phyloP scores from a whole-genome alignment of 2,329 filamentous ascomycete genomes.

The Ascochyta clinopodiicola region DNA sequence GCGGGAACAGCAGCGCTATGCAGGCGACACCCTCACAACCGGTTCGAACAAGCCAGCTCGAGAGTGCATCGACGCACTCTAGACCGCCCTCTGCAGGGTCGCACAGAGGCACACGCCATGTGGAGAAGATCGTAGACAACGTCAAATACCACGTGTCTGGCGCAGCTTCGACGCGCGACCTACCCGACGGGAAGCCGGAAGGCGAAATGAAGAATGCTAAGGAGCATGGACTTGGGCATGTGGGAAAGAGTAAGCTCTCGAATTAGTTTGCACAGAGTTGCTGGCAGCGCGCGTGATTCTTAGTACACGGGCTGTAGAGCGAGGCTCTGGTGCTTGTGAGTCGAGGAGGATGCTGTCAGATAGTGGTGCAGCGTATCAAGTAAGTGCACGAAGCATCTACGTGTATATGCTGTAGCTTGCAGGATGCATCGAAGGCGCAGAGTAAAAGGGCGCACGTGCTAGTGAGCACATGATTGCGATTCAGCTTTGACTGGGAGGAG shows the following conservation, averaged over 20 bases:
- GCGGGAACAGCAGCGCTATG: conserved; percentile 25
- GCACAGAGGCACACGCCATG: conserved; percentile 21
- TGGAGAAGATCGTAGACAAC: conserved; percentile 33
- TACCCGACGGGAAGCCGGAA: conserved; percentile 52
- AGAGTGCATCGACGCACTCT: conserved; percentile 9
- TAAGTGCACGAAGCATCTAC: conserved; percentile 26
- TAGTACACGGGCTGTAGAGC: background rate
- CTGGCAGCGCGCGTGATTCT: background rate
- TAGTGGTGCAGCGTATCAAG: conserved; percentile 33
- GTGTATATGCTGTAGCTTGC: conserved; percentile 32
- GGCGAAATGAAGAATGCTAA: conserved; percentile 47
- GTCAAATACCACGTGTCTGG: conserved; percentile 39
- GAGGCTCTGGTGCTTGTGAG: background rate
- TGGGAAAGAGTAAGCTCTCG: conserved; percentile 25
- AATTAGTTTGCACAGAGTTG: conserved; percentile 6
- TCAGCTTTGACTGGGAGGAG: background rate
- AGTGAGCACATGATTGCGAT: background rate
- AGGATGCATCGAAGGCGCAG: conserved; percentile 37
- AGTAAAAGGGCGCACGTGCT: conserved; percentile 17
- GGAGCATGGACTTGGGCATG: conserved; percentile 42
- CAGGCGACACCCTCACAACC: conserved; percentile 18
- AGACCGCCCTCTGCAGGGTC: conserved; percentile 23
- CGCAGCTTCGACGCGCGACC: conserved; percentile 48
- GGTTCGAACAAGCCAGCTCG: conserved; percentile 25
- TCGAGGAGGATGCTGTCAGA: background rate